Evolutionary conservation across 2,329 filamentous ascomycete genomes (phyloP).

Genomic region (Aspergillus sp.): DNA sequence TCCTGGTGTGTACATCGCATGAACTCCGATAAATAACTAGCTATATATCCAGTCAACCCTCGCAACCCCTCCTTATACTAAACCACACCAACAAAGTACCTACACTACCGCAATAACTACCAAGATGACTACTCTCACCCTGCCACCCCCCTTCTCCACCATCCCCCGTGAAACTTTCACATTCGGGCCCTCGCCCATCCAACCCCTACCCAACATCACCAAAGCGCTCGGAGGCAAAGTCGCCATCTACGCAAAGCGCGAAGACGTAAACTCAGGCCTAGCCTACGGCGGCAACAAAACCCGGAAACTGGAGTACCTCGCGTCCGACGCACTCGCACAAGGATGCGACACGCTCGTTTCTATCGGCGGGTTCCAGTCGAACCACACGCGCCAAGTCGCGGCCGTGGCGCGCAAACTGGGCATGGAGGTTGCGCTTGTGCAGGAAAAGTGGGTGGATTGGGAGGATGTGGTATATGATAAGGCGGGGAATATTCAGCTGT

Average conservation of each 20-base stretch:
- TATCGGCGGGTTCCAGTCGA: slow-evolving; percentile 43
- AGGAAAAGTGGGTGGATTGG: slow-evolving; percentile 70
- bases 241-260: slow-evolving; percentile 8
- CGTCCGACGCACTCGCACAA: not conserved
- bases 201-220: slow-evolving; percentile 9
- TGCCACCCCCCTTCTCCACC: slow-evolving; percentile 6
- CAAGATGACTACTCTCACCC: not conserved
- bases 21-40: not conserved
- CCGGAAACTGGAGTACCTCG: slow-evolving; percentile 11
- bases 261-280: slow-evolving; percentile 9
- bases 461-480: slow-evolving; percentile 59
- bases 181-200: slow-evolving; percentile 9
- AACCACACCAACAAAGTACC: not conserved
- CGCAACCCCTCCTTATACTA: not conserved
- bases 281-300: slow-evolving; percentile 11
- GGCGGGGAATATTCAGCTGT: slow-evolving; percentile 72
- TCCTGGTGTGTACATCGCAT: not conserved
- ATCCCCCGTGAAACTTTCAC: slow-evolving; percentile 7
- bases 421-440: slow-evolving; percentile 52
- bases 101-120: not conserved
- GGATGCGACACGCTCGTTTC: slow-evolving; percentile 5
- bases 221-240: slow-evolving; percentile 9
- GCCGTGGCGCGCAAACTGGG: slow-evolving; percentile 61
- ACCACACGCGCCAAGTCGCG: slow-evolving; percentile 68
- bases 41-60: no score